Conservation (phyloP, 257 asterid genomes). For the Primulina huaijiensis region DNA sequence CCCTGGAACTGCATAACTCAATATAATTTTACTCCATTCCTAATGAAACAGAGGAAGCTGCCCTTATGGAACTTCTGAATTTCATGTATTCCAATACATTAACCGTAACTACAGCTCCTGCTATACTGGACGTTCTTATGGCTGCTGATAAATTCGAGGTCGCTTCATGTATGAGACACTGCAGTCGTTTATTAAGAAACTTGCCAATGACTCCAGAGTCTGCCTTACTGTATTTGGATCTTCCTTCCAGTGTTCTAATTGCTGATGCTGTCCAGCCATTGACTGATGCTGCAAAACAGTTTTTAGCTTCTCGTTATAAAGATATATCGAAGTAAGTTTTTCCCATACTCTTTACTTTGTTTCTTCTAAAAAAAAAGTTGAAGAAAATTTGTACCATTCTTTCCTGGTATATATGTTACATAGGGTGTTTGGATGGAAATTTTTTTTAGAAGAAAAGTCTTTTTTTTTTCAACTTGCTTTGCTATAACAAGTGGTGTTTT, state of each 20-base stretch:
- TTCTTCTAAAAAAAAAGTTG: background rate
- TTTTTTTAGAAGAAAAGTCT: background rate
- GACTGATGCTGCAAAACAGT: slow-evolving; percentile 86
- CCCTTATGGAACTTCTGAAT: slow-evolving; percentile 95
- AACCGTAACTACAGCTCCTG: slow-evolving; percentile 65
- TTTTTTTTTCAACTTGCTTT: no score
- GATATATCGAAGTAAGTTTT: slow-evolving; percentile 70
- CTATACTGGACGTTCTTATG: slow-evolving; percentile 80
- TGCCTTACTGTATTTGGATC: slow-evolving; percentile 82
- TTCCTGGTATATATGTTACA: background rate
- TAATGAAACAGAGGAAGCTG: slow-evolving; percentile 83
- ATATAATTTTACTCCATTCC: slow-evolving; percentile 14
- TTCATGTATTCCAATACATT: slow-evolving; percentile 87
- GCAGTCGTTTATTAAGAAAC: slow-evolving; percentile 75
- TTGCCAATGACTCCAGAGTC: slow-evolving; percentile 89
- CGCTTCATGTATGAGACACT: slow-evolving; percentile 94
- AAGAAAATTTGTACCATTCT: background rate
- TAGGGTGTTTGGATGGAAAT: background rate
- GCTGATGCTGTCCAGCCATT: slow-evolving; percentile 97
- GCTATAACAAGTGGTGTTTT: background rate
- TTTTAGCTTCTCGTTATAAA: slow-evolving; percentile 70
- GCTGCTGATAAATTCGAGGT: slow-evolving; percentile 99
- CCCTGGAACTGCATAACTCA: slow-evolving; percentile 8
- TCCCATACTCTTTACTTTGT: background rate
- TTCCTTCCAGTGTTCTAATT: slow-evolving; percentile 80